Base-by-base conservation (phyloP, 768 basidiomycete genomes). In the Serendipita sp. region DNA sequence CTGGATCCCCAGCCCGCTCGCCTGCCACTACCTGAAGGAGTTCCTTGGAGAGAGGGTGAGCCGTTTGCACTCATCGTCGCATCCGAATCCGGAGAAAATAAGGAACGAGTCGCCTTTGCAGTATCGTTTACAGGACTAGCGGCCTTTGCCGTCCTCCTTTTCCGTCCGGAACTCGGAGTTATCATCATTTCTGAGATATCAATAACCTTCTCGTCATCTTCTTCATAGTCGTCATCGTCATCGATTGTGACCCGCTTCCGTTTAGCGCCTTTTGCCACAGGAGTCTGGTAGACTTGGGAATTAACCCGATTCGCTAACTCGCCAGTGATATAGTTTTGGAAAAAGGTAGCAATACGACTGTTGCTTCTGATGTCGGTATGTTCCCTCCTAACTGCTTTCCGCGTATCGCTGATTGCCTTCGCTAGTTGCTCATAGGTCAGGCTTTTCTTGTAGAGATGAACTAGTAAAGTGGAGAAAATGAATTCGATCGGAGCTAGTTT, bases 401-500 rank as follows among this genome's bases (percentile, higher is more conserved):
- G 53, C 4, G 33, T 58, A 34, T 58, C 53, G 53, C 53, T 28
- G 51, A 80, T 71, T 0, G 77, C 77, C 16, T 74, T 72, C 7
- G 76, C 74, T 34, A 80, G 71, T 62, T 81, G 78, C 1, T 69
- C 68, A 31, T 76, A 69, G 0, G 75, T 74, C 3, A 76, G 60
- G 2, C 60, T 66, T 42, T 67, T 42, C 41, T 72, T 69, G 65
- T 78, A 74, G n/a, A 75, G 69, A 13, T 77, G 76, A 16, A 88
- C 78, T 22, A 88, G 70, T 2, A 85, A 67, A 22, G 74, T 75
- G 53, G 81, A 78, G 65, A 78, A 72, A 51, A 86, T 75, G 65
- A 90, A 81, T 69, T 90, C 88, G 42, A 87, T 74, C 0, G 88
- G 88, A 0, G 86, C 77, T 1, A 88, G 72, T 63, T 5, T 67